Conservation (phyloP, 1,284 basidiomycete genomes). For the Malassezia slooffiae region DNA sequence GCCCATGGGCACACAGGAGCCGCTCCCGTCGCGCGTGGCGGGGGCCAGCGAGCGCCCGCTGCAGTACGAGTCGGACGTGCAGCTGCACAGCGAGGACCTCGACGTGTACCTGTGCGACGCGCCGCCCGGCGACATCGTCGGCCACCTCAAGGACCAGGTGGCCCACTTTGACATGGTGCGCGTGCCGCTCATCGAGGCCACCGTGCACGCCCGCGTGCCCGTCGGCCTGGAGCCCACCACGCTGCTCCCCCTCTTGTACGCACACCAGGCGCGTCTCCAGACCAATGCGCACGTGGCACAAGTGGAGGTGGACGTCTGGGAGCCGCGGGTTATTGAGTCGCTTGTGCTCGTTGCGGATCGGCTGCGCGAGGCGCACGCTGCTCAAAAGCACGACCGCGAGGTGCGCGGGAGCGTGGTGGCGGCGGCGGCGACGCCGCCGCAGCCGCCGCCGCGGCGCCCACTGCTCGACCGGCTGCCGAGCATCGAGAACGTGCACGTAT, state of each 20-base stretch:
- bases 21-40: too few species aligned
- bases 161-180: slow-evolving; percentile 8
- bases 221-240: not conserved
- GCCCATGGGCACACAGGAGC: too few species aligned
- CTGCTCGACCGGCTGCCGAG: slow-evolving; percentile 4
- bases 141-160: slow-evolving; percentile 1
- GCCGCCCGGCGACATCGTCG: not conserved
- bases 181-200: not conserved
- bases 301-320: slow-evolving; percentile 12
- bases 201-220: not conserved
- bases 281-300: not conserved
- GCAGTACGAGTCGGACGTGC: slow-evolving; percentile 1
- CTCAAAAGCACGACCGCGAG: not conserved
- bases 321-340: slow-evolving; percentile 2
- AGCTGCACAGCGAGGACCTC: slow-evolving; percentile 6
- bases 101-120: slow-evolving; percentile 7
- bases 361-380: not conserved
- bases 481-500: slow-evolving; percentile 1
- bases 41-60: too few species aligned
- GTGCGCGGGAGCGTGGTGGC: not conserved
- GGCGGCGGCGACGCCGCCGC: not conserved
- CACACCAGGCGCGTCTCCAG: not conserved
- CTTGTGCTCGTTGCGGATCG: not conserved
- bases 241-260: not conserved
- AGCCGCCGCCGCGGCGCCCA: not conserved